These are phyloP conservation scores for Ascomycota sp. DNA, from an alignment of 2,329 filamentous ascomycete species.

Conservation along the genomic window DNA sequence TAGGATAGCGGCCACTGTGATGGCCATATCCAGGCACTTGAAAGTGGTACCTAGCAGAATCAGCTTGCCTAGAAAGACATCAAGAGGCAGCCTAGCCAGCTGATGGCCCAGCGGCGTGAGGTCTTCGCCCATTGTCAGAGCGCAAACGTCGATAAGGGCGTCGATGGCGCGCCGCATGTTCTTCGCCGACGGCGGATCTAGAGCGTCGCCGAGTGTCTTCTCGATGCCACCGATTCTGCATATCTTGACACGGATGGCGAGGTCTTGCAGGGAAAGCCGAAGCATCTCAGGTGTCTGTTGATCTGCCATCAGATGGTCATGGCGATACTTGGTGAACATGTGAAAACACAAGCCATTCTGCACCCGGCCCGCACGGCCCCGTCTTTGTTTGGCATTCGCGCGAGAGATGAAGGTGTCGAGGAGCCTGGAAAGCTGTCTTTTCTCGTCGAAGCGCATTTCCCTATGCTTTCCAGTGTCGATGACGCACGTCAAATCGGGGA, in stretches of 20 bases:
- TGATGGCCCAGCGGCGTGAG: slow-evolving; percentile 71
- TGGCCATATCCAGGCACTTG: slow-evolving; percentile 71
- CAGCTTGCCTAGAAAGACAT: slow-evolving; percentile 86
- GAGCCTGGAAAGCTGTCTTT: slow-evolving; percentile 68
- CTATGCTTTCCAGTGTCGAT: slow-evolving; percentile 93
- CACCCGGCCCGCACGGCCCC: slow-evolving; percentile 83
- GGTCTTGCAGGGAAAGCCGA: slow-evolving; percentile 74
- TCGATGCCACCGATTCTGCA: slow-evolving; percentile 90
- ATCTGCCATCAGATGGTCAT: slow-evolving; percentile 66
- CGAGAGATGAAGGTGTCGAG: slow-evolving; percentile 89
- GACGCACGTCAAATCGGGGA: slow-evolving; percentile 90
- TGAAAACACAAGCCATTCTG: slow-evolving; percentile 92
- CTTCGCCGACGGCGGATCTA: slow-evolving; percentile 75
- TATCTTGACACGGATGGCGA: slow-evolving; percentile 90
- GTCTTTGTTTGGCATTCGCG: slow-evolving; percentile 85
- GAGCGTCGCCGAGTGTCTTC: slow-evolving; percentile 62
- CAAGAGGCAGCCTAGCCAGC: slow-evolving; percentile 68
- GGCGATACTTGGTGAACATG: slow-evolving; percentile 72
- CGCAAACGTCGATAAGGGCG: slow-evolving; percentile 77
- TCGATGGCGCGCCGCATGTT: slow-evolving; percentile 88
- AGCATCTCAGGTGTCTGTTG: slow-evolving; percentile 95
- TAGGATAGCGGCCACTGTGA: slow-evolving; percentile 79
- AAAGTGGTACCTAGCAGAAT: slow-evolving; percentile 72
- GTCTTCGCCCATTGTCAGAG: slow-evolving; percentile 59
- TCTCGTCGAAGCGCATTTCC: slow-evolving; percentile 91